Conservation (phyloP, 495 filamentous ascomycete genomes). For the Hyphodiscus hymeniophilus region DNA sequence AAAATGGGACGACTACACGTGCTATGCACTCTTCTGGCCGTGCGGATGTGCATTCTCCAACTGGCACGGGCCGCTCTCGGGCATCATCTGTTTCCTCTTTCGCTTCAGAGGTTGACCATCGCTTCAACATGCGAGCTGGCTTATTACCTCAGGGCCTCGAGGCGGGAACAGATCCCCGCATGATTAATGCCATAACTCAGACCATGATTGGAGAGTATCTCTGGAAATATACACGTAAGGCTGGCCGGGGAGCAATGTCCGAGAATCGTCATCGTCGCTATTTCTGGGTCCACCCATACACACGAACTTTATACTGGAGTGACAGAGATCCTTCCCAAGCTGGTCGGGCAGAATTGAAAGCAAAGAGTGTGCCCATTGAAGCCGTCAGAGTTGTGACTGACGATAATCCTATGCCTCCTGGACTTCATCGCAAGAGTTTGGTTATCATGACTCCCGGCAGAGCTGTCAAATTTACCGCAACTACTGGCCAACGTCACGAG, state of each 20-base stretch:
- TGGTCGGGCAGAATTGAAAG: slow-evolving; percentile 68
- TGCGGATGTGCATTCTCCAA: slow-evolving; percentile 33
- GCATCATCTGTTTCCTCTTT: slow-evolving; percentile 91
- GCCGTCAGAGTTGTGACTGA: slow-evolving; percentile 89
- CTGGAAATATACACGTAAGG: slow-evolving; percentile 96
- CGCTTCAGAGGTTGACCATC: slow-evolving; percentile 81
- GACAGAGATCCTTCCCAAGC: slow-evolving; percentile 76
- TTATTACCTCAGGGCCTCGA: slow-evolving; percentile 52
- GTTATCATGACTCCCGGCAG: slow-evolving; percentile 85
- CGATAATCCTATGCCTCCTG: slow-evolving; percentile 92
- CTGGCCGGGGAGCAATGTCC: slow-evolving; percentile 78
- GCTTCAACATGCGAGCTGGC: slow-evolving; percentile 68
- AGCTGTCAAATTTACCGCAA: slow-evolving; percentile 84
- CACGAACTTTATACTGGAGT: slow-evolving; percentile 94
- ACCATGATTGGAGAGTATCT: slow-evolving; percentile 99
- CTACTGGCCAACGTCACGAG: slow-evolving; percentile 88
- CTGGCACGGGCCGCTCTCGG: slow-evolving; percentile 22
- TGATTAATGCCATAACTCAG: slow-evolving; percentile 99
- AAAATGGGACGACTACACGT: slow-evolving; percentile 45
- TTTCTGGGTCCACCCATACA: slow-evolving; percentile 99
- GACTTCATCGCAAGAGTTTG: slow-evolving; percentile 87
- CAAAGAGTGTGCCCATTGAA: slow-evolving; percentile 93
- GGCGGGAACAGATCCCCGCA: slow-evolving; percentile 77
- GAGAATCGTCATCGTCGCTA: slow-evolving; percentile 84
- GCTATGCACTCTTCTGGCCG: slow-evolving; percentile 26